Evolutionary conservation across 164 flowering plant genomes (phyloP), one percentile per base, ranked within the genome.

Genomic region (Vitis riparia): DNA sequence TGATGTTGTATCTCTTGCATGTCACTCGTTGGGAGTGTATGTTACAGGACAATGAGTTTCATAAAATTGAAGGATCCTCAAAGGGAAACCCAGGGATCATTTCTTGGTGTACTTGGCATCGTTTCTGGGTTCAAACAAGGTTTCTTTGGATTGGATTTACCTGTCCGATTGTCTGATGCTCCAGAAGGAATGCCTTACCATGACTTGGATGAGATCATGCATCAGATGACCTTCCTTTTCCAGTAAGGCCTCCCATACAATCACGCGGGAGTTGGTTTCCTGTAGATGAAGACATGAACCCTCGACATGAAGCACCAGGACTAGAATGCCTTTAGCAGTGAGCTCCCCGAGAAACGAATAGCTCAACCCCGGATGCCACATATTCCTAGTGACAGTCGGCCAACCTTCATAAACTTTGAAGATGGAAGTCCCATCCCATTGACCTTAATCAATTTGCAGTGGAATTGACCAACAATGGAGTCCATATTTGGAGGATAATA

Each of bases 101-200:
- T 86, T 73, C 77, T 89, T 63, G 97, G 95, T 51, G 84, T 23
- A 23, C 27, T 80, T 69, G 99, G 92, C 78, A 89, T 94, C 59
- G 80, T 94, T 59, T 84, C 87, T 17, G 91, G 99, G 99, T 89
- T 89, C 77, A 91, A 91, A 11, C 94, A 92, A 80, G 97, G 97
- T 2, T 94, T 85, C 78, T 94, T 92, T 77, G 94, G 97, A n/a
- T 76, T 81, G 16, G 97, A 92, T 57, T 84, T 94, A 59, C 92
- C 89, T 3, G 95, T 94, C 32, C 86, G 97, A 59, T 63, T 86
- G 63, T 83, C 87, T 50, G 93, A 88, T 84, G 92, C 95, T 63
- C 88, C 91, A 14, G 91, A 89, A 58, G 91, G 84, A 62, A 71
- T 87, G 37, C 87, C 91, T 59, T 92, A 91, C 65, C 85, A 56